A percentile compares a stretch with the other conserved stretches of the same genome.
Conservation (phyloP, 495 filamentous ascomycete species). For the Penicillium simplicissimum region DNA sequence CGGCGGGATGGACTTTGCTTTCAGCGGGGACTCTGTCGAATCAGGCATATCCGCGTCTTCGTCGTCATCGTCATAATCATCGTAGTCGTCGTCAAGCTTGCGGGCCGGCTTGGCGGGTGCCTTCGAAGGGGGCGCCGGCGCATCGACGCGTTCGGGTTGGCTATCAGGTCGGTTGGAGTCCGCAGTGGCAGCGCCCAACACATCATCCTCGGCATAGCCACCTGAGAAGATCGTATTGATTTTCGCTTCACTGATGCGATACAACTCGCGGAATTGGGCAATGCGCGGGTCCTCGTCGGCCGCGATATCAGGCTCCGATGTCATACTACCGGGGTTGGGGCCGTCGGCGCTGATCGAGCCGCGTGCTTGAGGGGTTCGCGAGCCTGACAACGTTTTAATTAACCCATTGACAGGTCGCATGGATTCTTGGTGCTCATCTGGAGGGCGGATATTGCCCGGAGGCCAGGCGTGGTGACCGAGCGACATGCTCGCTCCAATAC, state of each 20-base stretch:
- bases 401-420: conserved; percentile 50
- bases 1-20: conserved; percentile 55
- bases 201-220: conserved; percentile 37
- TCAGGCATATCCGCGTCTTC: conserved; percentile 69
- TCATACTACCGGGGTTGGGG: conserved; percentile 46
- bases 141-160: conserved; percentile 41
- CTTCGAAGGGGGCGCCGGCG: conserved; percentile 35
- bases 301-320: conserved; percentile 51
- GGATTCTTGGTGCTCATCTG: conserved; percentile 47
- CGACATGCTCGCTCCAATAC: conserved; percentile 55
- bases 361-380: conserved; percentile 52
- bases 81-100: conserved; percentile 77
- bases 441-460: conserved; percentile 49
- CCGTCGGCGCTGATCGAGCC: conserved; percentile 51
- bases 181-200: conserved; percentile 28
- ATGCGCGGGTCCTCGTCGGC: conserved; percentile 66
- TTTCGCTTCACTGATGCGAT: conserved; percentile 58
- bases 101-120: conserved; percentile 63
- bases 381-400: conserved; percentile 44
- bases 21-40: conserved; percentile 53
- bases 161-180: conserved; percentile 33
- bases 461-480: conserved; percentile 54
- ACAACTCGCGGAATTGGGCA: conserved; percentile 61
- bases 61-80: conserved; percentile 85
- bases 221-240: conserved; percentile 61